A percentile compares a stretch with the other conserved stretches of the same genome.
Conservation (phyloP, 2,329 filamentous ascomycete species). For the Diaporthe sp. region DNA sequence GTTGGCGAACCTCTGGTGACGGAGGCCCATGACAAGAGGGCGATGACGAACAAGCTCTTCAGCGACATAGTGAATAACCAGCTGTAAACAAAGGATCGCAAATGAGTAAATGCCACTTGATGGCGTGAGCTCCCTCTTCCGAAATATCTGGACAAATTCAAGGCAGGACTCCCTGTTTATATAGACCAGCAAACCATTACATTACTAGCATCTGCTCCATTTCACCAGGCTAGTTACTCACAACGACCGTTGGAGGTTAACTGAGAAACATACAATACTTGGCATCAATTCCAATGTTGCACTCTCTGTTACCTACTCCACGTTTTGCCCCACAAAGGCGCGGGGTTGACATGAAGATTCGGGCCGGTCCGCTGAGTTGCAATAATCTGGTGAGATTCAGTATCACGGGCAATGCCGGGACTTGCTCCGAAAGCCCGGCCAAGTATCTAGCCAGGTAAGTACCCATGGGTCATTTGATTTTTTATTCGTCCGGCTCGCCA, state of each 20-base stretch:
- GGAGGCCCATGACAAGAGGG: not conserved
- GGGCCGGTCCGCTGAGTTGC: not conserved
- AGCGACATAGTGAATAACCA: not conserved
- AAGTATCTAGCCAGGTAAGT: not conserved
- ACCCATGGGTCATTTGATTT: not conserved
- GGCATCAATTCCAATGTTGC: too few species aligned
- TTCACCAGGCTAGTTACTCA: not conserved
- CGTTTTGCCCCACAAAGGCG: not conserved
- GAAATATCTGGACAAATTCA: not conserved
- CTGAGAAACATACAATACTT: not conserved
- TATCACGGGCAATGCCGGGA: not conserved
- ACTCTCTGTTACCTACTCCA: not conserved
- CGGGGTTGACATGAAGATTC: not conserved
- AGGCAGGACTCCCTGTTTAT: not conserved
- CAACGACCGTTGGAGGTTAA: too few species aligned
- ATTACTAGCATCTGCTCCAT: too few species aligned
- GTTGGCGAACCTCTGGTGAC: not conserved
- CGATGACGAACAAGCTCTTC: not conserved
- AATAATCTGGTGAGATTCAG: not conserved
- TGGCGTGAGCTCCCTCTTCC: not conserved
- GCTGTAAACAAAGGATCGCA: not conserved
- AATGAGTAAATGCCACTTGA: not conserved
- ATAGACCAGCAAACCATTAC: not conserved
- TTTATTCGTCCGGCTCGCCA: not conserved
- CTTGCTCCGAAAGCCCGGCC: not conserved